phyloP scores from a whole-genome alignment of 2,329 filamentous ascomycete species.

The Ceratocystis lukuohia region DNA sequence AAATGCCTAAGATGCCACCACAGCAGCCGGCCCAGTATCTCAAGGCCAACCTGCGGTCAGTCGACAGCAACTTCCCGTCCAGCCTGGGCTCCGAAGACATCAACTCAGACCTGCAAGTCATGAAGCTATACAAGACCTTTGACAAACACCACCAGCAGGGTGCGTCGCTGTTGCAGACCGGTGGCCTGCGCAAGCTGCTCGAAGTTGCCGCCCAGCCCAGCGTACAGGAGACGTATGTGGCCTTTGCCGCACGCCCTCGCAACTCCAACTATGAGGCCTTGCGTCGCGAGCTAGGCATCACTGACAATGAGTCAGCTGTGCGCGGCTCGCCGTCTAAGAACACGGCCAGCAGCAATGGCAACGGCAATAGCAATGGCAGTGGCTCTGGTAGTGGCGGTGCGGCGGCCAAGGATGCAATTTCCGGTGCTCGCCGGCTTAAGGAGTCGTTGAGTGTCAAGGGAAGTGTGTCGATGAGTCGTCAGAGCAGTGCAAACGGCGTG shows the following conservation, averaged over 20 bases:
- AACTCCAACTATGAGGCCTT: slow-evolving; percentile 35
- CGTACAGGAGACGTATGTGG: slow-evolving; percentile 35
- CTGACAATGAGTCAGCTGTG: slow-evolving; percentile 29
- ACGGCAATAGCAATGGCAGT: not conserved
- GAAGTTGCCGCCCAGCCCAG: slow-evolving; percentile 40
- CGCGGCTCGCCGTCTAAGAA: slow-evolving; percentile 16
- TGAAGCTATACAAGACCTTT: slow-evolving; percentile 45
- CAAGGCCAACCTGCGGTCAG: slow-evolving; percentile 41
- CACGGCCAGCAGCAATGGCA: not conserved
- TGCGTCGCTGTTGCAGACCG: slow-evolving; percentile 41
- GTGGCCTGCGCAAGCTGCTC: slow-evolving; percentile 42
- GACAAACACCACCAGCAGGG: slow-evolving; percentile 40
- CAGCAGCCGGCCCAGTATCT: slow-evolving; percentile 45
- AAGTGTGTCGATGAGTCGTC: slow-evolving; percentile 39
- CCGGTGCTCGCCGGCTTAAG: slow-evolving; percentile 40
- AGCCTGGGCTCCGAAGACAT: slow-evolving; percentile 40
- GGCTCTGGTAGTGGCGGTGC: not conserved
- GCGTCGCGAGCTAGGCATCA: slow-evolving; percentile 38
- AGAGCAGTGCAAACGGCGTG: slow-evolving; percentile 41
- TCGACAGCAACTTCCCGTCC: slow-evolving; percentile 43
- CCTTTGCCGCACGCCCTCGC: slow-evolving; percentile 33
- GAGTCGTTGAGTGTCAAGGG: slow-evolving; percentile 30
- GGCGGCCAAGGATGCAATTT: slow-evolving; percentile 40
- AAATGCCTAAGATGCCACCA: slow-evolving; percentile 45
- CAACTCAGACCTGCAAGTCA: slow-evolving; percentile 42